phyloP scores from a whole-genome alignment of 495 filamentous ascomycete species.

The Letharia columbiana region DNA sequence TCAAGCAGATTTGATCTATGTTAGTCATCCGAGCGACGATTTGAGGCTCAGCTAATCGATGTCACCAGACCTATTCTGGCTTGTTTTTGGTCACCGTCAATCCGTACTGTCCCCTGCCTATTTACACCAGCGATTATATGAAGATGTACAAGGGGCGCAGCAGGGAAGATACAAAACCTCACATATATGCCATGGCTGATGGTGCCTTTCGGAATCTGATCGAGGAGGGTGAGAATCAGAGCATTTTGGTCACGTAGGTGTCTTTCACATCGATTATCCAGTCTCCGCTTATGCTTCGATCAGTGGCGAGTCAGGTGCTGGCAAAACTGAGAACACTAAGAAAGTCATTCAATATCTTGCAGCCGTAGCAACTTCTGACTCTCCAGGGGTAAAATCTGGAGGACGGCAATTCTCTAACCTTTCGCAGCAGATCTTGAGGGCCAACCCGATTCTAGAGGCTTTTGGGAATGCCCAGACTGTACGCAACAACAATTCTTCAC shows the following conservation, averaged over 20 bases:
- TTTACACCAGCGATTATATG: conserved; percentile 94
- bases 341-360: conserved; percentile 99
- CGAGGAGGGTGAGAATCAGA: conserved; percentile 92
- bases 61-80: conserved; percentile 76
- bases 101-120: conserved; percentile 88
- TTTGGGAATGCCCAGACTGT: conserved; percentile 99
- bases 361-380: conserved; percentile 80
- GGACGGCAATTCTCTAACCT: conserved; percentile 69
- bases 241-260: conserved; percentile 82
- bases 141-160: conserved; percentile 90
- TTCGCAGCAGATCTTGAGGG: conserved; percentile 93
- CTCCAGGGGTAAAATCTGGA: conserved; percentile 53
- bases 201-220: conserved; percentile 92
- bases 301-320: conserved; percentile 90
- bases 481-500: conserved; percentile 95
- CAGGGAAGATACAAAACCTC: conserved; percentile 88
- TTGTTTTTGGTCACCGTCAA: conserved; percentile 96
- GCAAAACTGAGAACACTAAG: conserved; percentile 99
- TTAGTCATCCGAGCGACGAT: conserved; percentile 27
- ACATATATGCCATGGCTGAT: conserved; percentile 98
- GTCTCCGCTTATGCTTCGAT: neutral
- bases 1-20: conserved; percentile 90
- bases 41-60: conserved; percentile 3
- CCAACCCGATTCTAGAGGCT: conserved; percentile 95
- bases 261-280: neutral